Evolutionary conservation across 2,329 filamentous ascomycete genomes (phyloP), one percentile per base, ranked within the genome.

Genomic region (Daldinia sp.): DNA sequence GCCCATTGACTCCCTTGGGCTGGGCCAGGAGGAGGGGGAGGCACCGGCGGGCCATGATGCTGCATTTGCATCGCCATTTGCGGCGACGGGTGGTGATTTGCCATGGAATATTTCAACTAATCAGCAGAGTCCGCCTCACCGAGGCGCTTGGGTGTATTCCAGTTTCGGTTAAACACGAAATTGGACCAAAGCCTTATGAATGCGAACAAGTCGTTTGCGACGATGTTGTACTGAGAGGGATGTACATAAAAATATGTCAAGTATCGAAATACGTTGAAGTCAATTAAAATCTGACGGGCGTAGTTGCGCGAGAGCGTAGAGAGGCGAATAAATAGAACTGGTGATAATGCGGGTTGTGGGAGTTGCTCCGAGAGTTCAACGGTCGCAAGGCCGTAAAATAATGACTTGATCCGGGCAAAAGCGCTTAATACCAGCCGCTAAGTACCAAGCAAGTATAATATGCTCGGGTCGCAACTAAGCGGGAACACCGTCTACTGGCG

Each of bases 31-130:
- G 84, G 86, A 68, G 84, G 84, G 70, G 89, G 88, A 68, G 86
- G 87, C 20, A 87, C 86, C 73, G 91, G 88, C 65, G 89, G 89
- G 60, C 87, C 88, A 82, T 90, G 89, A 77, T 90, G 89, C 77
- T 86, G 86, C 84, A 89, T 85, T 76, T 88, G 87, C 82, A 94
- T 92, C 79, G 85, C 87, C 82, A 92, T 92, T 66, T 92, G 92
- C 44, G 93, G 92, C 75, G 93, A 95, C 46, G 91, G 90, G 78
- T 94, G 93, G 75, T 93, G 91, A 80, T 93, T 92, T 74, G 90
- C 90, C 90, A 93, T 93, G 72, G 81, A 76, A 76, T 73, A 60
- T 55, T 37, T 48, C 23, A 20, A 50, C 26, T 48, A 53, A 41
- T 42, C 12, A 51, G 57, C 18, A 39, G 50, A 46, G 63, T 35